phyloP scores from a whole-genome alignment of 768 basidiomycete species.

The Multifurca ochricompacta region DNA sequence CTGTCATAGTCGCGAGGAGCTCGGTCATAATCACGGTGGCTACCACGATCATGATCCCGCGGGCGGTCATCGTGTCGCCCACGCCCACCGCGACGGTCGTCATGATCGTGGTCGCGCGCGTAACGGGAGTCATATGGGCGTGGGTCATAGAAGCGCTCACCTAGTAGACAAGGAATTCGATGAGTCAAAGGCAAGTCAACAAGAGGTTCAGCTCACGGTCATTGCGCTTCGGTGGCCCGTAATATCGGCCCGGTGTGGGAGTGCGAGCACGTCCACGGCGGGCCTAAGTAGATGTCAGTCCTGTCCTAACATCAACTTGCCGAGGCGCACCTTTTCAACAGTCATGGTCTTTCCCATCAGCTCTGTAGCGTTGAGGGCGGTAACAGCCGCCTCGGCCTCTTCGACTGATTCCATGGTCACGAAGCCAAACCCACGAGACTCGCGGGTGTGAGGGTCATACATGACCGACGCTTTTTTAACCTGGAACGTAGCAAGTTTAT shows the following conservation, averaged over 20 bases:
- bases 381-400: constrained; percentile 88
- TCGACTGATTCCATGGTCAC: constrained; percentile 78
- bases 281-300: constrained; percentile 40
- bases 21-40: constrained; percentile 21
- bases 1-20: constrained; percentile 22
- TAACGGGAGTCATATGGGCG: constrained; percentile 89
- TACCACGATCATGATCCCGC: constrained; percentile 32
- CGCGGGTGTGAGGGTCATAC: constrained; percentile 58
- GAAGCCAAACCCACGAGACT: constrained; percentile 83
- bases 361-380: constrained; percentile 75
- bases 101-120: constrained; percentile 54
- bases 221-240: constrained; percentile 80
- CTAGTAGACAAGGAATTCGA: constrained; percentile 30
- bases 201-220: constrained; percentile 37
- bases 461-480: constrained; percentile 55
- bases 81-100: constrained; percentile 35
- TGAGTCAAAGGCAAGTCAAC: not conserved
- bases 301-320: too few species aligned
- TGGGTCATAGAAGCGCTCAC: constrained; percentile 85
- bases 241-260: constrained; percentile 92
- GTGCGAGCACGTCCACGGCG: constrained; percentile 85
- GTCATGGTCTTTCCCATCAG: constrained; percentile 80
- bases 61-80: constrained; percentile 32
- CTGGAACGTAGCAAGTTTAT: constrained; percentile 31
- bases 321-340: constrained; percentile 71